A percentile compares a stretch with the other conserved stretches of the same genome.
These are phyloP conservation scores for Bromus sterilis DNA, from an alignment of 176 grass and related monocot species.

Conservation along the genomic window DNA sequence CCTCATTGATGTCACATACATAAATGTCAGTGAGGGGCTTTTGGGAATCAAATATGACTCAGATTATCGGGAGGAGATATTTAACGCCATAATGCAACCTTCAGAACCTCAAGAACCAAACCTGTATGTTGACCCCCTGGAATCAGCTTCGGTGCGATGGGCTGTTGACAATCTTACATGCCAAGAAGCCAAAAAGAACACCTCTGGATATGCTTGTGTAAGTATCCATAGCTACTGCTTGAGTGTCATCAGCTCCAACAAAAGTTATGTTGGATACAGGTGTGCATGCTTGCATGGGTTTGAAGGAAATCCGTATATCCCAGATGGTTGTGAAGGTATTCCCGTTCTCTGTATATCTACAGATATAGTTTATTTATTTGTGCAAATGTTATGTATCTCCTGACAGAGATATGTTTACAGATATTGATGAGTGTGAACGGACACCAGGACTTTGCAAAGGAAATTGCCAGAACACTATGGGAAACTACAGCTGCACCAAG, in stretches of 20 bases:
- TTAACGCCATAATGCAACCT: not conserved
- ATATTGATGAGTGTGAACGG: not conserved
- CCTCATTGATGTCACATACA: not conserved
- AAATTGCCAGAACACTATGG: not conserved
- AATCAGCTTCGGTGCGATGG: not conserved
- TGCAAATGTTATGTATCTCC: not conserved
- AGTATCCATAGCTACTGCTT: not conserved
- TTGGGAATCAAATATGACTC: not conserved
- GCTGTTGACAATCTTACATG: not conserved
- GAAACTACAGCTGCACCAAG: not conserved
- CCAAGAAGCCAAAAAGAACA: not conserved
- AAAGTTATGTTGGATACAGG: not conserved
- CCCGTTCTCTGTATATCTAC: not conserved
- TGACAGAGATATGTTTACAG: not conserved
- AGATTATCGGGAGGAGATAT: not conserved
- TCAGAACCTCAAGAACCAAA: not conserved
- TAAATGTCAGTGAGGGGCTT: not conserved
- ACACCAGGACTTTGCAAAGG: not conserved
- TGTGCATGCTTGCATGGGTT: not conserved
- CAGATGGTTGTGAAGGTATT: not conserved
- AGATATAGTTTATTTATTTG: not conserved
- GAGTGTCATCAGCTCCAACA: not conserved
- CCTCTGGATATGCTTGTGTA: constrained; percentile 4
- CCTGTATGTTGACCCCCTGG: not conserved
- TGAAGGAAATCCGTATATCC: not conserved